Percentiles rank a stretch among this genome's conserved stretches.
phyloP scores from a whole-genome alignment of 2,329 filamentous ascomycete genomes.

The Verticillium tricorpus region DNA sequence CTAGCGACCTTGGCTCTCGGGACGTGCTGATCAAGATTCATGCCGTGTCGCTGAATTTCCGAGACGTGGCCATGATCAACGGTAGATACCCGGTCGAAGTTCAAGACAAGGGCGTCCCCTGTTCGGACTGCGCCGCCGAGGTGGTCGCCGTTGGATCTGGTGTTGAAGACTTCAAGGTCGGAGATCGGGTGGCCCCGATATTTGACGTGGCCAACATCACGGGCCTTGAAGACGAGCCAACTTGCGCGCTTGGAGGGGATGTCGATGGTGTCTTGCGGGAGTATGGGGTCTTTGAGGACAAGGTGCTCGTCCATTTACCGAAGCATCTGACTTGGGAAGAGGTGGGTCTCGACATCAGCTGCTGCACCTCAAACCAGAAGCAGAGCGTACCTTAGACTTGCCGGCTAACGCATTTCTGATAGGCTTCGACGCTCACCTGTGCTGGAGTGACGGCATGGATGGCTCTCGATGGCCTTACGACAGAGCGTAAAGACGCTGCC shows the following conservation, averaged over 20 bases:
- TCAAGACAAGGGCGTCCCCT: slow-evolving; percentile 12
- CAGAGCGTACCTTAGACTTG: not conserved
- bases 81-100: slow-evolving; percentile 15
- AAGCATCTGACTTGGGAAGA: slow-evolving; percentile 17
- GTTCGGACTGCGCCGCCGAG: slow-evolving; percentile 17
- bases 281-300: slow-evolving; percentile 16
- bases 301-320: slow-evolving; percentile 14
- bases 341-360: slow-evolving; percentile 8
- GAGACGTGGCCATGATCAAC: slow-evolving; percentile 21
- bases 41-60: slow-evolving; percentile 15
- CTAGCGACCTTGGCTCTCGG: slow-evolving; percentile 2
- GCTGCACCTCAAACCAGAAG: not conserved
- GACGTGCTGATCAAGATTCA: slow-evolving; percentile 15
- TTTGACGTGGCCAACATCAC: slow-evolving; percentile 10
- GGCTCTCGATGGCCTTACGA: slow-evolving; percentile 9
- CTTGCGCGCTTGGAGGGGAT: slow-evolving; percentile 11
- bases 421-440: slow-evolving; percentile 15
- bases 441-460: slow-evolving; percentile 18
- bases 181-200: slow-evolving; percentile 15
- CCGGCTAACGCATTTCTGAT: not conserved
- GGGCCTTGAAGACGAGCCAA: slow-evolving; percentile 2
- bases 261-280: slow-evolving; percentile 16
- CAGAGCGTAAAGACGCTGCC: not conserved
- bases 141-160: slow-evolving; percentile 16
- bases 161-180: slow-evolving; percentile 15